Evolutionary conservation across 148 eudicot species (phyloP), one percentile per base, ranked within the genome.

Genomic region (Chenopodium suecicum): DNA sequence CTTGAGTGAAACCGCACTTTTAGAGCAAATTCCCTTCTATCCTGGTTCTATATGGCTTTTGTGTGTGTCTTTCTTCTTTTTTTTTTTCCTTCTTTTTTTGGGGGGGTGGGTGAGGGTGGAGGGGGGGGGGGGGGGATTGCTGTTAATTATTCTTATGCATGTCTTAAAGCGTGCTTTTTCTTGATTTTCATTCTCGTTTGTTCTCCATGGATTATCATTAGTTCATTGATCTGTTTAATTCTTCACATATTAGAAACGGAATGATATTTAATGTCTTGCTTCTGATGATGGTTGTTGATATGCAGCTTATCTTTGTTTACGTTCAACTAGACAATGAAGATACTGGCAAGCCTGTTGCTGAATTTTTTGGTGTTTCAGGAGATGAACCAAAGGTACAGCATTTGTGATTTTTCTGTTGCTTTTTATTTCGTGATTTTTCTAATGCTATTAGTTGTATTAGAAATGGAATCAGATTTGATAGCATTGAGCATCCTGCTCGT

Each of bases 271-370:
- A 7, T 25, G 29, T 70, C 52, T 19, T 29, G 29, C 48, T 50
- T 52, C 52, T 82, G 32, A 84, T 32, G 67, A 14, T 74, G 46
- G 47, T 68, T 9, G 23, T 32, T 17, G 50, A 65, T 69, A 16
- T 90, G 88, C 90, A 95, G 98, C 89, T 91, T 79, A 83, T 95
- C 79, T 95, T 93, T 85, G 92, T 95, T 62, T 89, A 88, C 68
- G 92, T 95, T 80, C 88, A 91, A 79, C 81, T 91, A 88, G 98
- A 91, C 83, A 82, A 95, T 71, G 96, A 93, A 89, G 98, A 95
- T 78, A 87, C 86, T 79, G 98, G 98, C 54, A 93, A 84, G 76
- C 97, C 98, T 73, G 98, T 95, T 5, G 90, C 98, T 31, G 98
- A 95, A 1, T 95, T 87, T 85, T 95, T 95, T 86, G 98, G 98